Conservation (phyloP, 139 green algal species). For the Chlamydomonas sp. region DNA sequence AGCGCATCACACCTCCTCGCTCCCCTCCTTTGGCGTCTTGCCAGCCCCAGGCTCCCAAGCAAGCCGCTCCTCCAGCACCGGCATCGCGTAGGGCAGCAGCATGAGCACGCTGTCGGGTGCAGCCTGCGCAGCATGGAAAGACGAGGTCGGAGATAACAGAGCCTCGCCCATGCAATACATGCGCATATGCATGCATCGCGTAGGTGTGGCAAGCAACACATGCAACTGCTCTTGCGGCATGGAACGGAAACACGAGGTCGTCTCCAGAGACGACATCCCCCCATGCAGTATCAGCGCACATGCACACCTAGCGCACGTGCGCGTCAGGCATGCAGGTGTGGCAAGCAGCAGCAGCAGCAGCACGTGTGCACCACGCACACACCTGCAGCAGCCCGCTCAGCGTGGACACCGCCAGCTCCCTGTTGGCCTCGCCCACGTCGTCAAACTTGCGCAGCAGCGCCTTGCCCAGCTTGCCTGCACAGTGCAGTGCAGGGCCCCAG, state of each 20-base stretch:
- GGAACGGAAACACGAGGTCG: neutral
- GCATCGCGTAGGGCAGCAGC: slow-evolving; percentile 47
- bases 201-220: too few species aligned
- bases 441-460: slow-evolving; percentile 44
- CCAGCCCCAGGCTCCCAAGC: neutral
- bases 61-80: slow-evolving; percentile 44
- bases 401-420: slow-evolving; percentile 32
- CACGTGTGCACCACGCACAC: neutral
- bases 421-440: slow-evolving; percentile 26
- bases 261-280: neutral
- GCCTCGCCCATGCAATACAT: too few species aligned
- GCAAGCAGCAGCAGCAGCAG: neutral
- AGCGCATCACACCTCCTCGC: slow-evolving; percentile 9
- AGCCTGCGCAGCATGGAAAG: slow-evolving; percentile 9
- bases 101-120: slow-evolving; percentile 29
- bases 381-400: slow-evolving; percentile 22
- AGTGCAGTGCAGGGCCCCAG: too few species aligned
- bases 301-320: neutral
- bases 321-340: neutral
- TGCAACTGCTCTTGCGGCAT: neutral
- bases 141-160: too few species aligned
- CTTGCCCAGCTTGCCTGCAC: slow-evolving; percentile 42
- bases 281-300: neutral
- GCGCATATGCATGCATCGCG: too few species aligned
- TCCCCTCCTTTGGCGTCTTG: slow-evolving; percentile 3